These are phyloP conservation scores for Penicillium cataractarum DNA, from an alignment of 495 filamentous ascomycete species.

Conservation along the genomic window DNA sequence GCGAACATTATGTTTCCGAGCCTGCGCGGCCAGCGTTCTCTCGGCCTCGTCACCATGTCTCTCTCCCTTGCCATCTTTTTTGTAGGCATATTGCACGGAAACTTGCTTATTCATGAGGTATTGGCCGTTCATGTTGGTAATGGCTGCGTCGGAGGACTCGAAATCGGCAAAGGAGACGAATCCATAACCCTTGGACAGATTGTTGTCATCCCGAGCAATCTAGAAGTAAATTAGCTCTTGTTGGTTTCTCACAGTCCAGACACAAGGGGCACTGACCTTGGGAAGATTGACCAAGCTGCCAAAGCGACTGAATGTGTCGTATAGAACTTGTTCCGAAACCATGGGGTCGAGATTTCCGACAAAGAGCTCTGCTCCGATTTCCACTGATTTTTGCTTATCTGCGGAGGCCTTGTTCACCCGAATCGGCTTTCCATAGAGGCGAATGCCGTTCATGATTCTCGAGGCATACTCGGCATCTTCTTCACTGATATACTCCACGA, in stretches of 20 bases:
- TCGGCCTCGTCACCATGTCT: slow-evolving; percentile 95
- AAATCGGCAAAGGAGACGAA: slow-evolving; percentile 95
- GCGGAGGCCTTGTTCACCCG: slow-evolving; percentile 96
- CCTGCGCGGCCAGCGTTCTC: slow-evolving; percentile 87
- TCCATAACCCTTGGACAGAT: slow-evolving; percentile 93
- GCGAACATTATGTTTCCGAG: slow-evolving; percentile 89
- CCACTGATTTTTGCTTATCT: slow-evolving; percentile 94
- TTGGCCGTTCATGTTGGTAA: slow-evolving; percentile 92
- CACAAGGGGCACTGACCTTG: slow-evolving; percentile 54
- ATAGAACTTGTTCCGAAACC: slow-evolving; percentile 96
- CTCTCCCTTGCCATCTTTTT: slow-evolving; percentile 98
- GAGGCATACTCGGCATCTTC: slow-evolving; percentile 97
- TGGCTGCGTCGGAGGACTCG: slow-evolving; percentile 91
- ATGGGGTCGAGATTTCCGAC: slow-evolving; percentile 94
- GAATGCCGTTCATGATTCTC: slow-evolving; percentile 94
- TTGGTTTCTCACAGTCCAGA: background rate
- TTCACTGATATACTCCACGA: slow-evolving; percentile 96
- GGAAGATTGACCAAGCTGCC: slow-evolving; percentile 80
- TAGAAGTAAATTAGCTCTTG: slow-evolving; percentile 28
- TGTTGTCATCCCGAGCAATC: slow-evolving; percentile 90
- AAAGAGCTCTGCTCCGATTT: slow-evolving; percentile 96
- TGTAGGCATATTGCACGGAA: slow-evolving; percentile 97
- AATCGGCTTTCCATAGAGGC: slow-evolving; percentile 91
- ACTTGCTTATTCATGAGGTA: slow-evolving; percentile 97
- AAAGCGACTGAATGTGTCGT: slow-evolving; percentile 95